Evolutionary conservation across 106 monocot species (phyloP).

Genomic region (Dioscorea zingiberensis): DNA sequence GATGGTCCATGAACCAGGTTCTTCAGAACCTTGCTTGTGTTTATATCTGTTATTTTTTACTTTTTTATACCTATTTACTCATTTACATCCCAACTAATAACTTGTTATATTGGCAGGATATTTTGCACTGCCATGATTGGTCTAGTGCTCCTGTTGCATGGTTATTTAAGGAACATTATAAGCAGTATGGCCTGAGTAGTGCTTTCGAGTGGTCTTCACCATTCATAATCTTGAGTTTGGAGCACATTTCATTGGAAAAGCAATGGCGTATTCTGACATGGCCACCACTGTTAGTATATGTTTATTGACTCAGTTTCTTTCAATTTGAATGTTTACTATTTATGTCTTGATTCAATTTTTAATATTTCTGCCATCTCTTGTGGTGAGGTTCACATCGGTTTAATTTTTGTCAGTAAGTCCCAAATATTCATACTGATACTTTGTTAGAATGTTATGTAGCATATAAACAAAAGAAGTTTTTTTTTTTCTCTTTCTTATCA

Average conservation of each 20-base stretch:
- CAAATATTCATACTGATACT: too few species aligned
- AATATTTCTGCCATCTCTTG: background rate
- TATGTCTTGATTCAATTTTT: background rate
- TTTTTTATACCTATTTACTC: too few species aligned
- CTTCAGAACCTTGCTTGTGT: too few species aligned
- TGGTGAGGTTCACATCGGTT: too few species aligned
- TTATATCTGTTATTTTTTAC: too few species aligned
- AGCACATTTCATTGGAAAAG: slow-evolving; percentile 59
- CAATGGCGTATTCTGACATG: slow-evolving; percentile 76
- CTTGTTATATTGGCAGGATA: slow-evolving; percentile 54
- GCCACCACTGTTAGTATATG: slow-evolving; percentile 79
- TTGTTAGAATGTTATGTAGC: too few species aligned
- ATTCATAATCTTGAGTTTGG: slow-evolving; percentile 99
- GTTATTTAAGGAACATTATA: slow-evolving; percentile 93
- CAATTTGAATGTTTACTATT: background rate
- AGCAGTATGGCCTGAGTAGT: slow-evolving; percentile 48
- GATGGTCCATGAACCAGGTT: too few species aligned
- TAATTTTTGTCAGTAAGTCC: too few species aligned
- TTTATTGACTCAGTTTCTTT: background rate
- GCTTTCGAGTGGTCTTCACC: slow-evolving; percentile 80
- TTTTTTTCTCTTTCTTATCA: too few species aligned
- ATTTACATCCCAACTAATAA: background rate
- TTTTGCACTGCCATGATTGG: slow-evolving; percentile 99
- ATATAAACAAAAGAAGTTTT: too few species aligned
- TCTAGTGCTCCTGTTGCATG: slow-evolving; percentile 96